A percentile compares a stretch with the other conserved stretches of the same genome.
phyloP scores from a whole-genome alignment of 495 filamentous ascomycete genomes.

The Lophium mytilinum region DNA sequence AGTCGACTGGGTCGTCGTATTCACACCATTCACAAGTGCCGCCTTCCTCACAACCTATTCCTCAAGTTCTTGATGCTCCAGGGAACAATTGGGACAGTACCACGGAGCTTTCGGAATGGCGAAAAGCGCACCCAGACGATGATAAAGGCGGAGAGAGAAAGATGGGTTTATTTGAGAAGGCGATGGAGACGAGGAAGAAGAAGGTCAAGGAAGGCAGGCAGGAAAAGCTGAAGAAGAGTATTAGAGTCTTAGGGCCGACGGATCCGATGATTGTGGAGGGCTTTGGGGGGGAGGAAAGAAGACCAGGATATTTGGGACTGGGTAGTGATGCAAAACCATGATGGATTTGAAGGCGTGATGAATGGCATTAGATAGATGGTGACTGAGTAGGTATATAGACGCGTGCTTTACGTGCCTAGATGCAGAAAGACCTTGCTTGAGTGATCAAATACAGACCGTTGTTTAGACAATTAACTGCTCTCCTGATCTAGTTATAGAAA shows the following conservation, averaged over 20 bases:
- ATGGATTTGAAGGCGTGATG: no score
- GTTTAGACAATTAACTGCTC: no score
- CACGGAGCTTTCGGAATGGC: background rate
- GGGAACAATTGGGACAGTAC: background rate
- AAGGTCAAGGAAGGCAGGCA: conserved; percentile 4
- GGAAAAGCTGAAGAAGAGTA: conserved; percentile 17
- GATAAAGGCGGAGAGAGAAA: background rate
- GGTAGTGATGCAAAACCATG: background rate
- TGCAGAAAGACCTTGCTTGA: no score
- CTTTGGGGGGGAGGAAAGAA: conserved; percentile 3
- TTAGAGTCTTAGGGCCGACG: conserved; percentile 17
- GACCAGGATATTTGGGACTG: conserved; percentile 14
- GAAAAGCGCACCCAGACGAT: background rate
- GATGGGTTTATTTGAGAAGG: conserved; percentile 11
- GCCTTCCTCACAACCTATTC: no score
- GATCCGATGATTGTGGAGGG: conserved; percentile 16
- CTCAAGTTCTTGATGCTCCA: background rate
- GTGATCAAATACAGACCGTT: no score
- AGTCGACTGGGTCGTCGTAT: no score
- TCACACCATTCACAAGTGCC: no score
- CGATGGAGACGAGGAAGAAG: conserved; percentile 5
- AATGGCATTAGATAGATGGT: no score
- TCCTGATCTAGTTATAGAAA: no score
- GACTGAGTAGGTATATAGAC: no score
- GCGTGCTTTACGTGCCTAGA: no score